A percentile compares a stretch with the other conserved stretches of the same genome.
phyloP scores from a whole-genome alignment of 257 asterid species.

The Cruciata laevipes region DNA sequence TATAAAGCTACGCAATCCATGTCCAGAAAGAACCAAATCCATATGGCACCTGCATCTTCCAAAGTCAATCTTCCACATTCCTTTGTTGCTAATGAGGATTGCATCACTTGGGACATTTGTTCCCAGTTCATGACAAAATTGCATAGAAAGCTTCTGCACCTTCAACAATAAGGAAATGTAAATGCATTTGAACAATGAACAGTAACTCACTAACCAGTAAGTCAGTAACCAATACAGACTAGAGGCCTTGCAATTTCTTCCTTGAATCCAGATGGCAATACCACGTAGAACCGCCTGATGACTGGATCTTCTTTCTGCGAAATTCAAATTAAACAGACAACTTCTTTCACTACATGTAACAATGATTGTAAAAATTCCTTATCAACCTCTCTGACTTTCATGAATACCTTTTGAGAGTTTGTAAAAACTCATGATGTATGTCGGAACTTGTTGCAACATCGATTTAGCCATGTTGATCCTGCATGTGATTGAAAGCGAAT shows the following conservation, averaged over 20 bases:
- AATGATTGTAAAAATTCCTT: too few species aligned
- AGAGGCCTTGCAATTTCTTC: background rate
- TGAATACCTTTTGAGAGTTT: too few species aligned
- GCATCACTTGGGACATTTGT: background rate
- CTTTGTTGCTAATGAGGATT: background rate
- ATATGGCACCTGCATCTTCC: background rate
- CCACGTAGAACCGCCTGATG: background rate
- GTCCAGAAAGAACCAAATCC: background rate
- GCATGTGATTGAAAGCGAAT: too few species aligned
- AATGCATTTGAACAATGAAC: background rate
- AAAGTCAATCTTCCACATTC: background rate
- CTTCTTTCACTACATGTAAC: too few species aligned
- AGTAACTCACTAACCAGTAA: background rate
- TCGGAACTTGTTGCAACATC: too few species aligned
- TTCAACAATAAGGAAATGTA: background rate
- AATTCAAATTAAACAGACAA: background rate
- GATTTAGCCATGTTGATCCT: too few species aligned
- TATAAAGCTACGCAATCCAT: background rate
- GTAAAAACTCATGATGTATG: too few species aligned
- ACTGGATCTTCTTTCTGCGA: constrained; percentile 1
- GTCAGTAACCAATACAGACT: background rate
- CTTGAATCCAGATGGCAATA: background rate
- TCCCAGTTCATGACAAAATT: background rate
- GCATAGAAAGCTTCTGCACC: background rate
- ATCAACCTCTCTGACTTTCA: too few species aligned